Percentiles rank a stretch among this genome's conserved stretches.
phyloP scores from a whole-genome alignment of 78 protist species.

The Dictyostelium purpureum region DNA sequence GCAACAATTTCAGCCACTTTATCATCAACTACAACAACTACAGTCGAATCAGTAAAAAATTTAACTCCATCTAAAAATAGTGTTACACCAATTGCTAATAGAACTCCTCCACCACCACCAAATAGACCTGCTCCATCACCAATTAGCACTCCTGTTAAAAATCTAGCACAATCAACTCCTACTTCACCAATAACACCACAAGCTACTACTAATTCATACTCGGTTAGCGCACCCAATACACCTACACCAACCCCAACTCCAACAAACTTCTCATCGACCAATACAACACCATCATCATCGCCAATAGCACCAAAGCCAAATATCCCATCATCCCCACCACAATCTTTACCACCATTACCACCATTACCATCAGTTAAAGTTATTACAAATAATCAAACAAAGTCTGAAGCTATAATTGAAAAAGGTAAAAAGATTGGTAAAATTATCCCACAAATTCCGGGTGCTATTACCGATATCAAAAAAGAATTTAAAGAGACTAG shows the following conservation, averaged over 20 bases:
- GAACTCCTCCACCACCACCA: neutral
- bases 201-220: too few species aligned
- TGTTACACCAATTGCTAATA: neutral
- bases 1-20: neutral
- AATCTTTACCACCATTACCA: neutral
- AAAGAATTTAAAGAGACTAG: conserved; percentile 4
- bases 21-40: neutral
- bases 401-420: neutral
- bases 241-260: conserved; percentile 37
- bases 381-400: neutral
- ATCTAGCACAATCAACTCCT: too few species aligned
- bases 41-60: neutral
- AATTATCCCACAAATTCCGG: neutral
- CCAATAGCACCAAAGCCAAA: neutral
- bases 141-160: too few species aligned
- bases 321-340: neutral
- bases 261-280: neutral
- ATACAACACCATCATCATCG: neutral
- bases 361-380: conserved; percentile 6
- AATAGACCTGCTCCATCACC: neutral
- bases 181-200: too few species aligned
- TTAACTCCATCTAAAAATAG: neutral
- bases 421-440: neutral
- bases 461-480: neutral
- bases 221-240: neutral